phyloP scores from a whole-genome alignment of 495 filamentous ascomycete genomes.

The Pseudotulostoma volvatum region DNA sequence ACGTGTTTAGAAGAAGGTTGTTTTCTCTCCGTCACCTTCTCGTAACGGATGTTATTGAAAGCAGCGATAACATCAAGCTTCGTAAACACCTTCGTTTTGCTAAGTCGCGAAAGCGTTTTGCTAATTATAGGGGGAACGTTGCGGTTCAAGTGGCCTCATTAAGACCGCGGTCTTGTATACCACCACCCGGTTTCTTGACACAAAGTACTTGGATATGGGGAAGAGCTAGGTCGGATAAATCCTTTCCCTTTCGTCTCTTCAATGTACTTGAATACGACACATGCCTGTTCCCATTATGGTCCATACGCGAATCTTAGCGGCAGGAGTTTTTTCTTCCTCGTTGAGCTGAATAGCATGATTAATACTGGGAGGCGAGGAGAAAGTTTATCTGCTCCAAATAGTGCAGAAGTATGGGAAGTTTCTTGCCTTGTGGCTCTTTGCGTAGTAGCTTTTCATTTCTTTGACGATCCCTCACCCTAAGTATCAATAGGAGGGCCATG shows the following conservation, averaged over 20 bases:
- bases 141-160: no score
- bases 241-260: not conserved
- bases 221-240: not conserved
- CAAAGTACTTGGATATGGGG: not conserved
- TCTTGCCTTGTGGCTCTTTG: no score
- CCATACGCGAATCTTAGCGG: not conserved
- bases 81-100: not conserved
- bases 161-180: not conserved
- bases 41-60: conserved; percentile 5
- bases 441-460: no score
- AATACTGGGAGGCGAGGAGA: not conserved
- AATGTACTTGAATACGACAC: not conserved
- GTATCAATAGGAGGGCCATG: no score
- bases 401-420: no score
- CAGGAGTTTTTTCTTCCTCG: not conserved
- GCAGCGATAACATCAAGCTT: not conserved
- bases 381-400: not conserved
- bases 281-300: not conserved
- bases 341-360: not conserved
- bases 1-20: conserved; percentile 14
- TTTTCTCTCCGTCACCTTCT: conserved; percentile 14
- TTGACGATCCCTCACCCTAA: no score
- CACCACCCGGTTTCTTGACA: not conserved
- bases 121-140: no score
- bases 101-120: no score